Evolutionary conservation across 2,329 filamentous ascomycete species (phyloP).

Genomic region (Orbilia ellipsospora): DNA sequence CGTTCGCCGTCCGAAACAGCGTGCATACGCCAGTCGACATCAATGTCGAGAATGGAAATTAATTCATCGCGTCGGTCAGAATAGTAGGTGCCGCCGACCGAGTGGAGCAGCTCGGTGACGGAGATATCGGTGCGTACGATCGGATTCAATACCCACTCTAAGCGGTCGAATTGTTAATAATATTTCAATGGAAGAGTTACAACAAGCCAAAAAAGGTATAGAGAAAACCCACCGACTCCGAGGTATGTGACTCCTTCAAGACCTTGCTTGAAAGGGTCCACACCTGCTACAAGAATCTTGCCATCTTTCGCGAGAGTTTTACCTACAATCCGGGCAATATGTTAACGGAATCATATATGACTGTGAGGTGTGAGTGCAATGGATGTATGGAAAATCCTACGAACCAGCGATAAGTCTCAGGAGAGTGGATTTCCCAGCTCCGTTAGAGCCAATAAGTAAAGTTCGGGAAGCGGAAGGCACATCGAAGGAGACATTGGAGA

Average conservation of each 20-base stretch:
- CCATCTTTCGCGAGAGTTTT: conserved; percentile 86
- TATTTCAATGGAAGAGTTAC: not conserved
- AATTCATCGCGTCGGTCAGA: conserved; percentile 86
- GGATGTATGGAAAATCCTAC: conserved; percentile 1
- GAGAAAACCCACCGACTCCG: conserved; percentile 68
- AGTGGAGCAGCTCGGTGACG: conserved; percentile 83
- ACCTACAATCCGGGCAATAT: conserved; percentile 69
- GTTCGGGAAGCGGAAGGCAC: conserved; percentile 87
- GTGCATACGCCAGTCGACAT: conserved; percentile 93
- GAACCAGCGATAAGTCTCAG: conserved; percentile 77
- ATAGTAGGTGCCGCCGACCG: conserved; percentile 87
- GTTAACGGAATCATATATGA: not conserved
- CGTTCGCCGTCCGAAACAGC: conserved; percentile 90
- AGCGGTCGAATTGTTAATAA: too few relatives aligned
- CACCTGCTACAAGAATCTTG: conserved; percentile 80
- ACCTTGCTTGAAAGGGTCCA: conserved; percentile 90
- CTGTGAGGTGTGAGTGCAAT: not conserved
- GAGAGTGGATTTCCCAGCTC: conserved; percentile 95
- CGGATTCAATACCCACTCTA: conserved; percentile 95
- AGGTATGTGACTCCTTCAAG: conserved; percentile 97
- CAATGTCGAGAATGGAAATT: conserved; percentile 87
- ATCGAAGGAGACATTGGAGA: conserved; percentile 77
- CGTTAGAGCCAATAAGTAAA: conserved; percentile 93
- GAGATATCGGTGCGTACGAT: conserved; percentile 96
- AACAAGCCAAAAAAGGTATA: not conserved